Percentiles rank a stretch among this genome's conserved stretches.
phyloP scores from a whole-genome alignment of 352 stramenopile species.

The Pelagophyceae sp. region DNA sequence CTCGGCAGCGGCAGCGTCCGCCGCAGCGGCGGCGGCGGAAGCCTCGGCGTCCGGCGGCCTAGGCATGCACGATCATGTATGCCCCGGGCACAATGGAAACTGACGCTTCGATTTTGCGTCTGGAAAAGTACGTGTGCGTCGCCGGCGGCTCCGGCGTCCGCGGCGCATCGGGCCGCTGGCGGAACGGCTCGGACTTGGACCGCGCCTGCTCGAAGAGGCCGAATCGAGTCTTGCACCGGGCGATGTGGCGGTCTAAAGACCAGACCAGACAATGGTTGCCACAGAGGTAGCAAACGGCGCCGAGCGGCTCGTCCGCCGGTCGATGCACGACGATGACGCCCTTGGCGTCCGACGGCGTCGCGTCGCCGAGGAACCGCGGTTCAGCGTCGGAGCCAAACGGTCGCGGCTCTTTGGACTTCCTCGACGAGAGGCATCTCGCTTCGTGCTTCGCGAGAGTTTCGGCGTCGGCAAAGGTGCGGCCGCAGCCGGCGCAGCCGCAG shows the following conservation, averaged over 20 bases:
- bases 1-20: not conserved
- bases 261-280: not conserved
- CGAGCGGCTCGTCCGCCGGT: not conserved
- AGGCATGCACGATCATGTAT: not conserved
- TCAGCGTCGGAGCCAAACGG: not conserved
- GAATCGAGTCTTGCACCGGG: not conserved
- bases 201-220: not conserved
- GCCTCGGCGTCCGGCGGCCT: not conserved
- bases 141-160: not conserved
- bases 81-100: not conserved
- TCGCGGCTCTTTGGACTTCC: not conserved
- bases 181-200: not conserved
- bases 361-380: not conserved
- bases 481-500: not conserved
- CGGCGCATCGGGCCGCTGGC: not conserved
- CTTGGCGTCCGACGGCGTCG: not conserved
- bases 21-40: not conserved
- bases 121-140: not conserved
- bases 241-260: not conserved
- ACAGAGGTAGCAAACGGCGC: slow-evolving; percentile 12
- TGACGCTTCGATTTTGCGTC: not conserved
- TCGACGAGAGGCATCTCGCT: not conserved
- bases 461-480: not conserved
- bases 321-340: not conserved
- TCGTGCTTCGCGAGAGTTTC: not conserved